phyloP scores from a whole-genome alignment of 2,329 filamentous ascomycete genomes.

The Aspergillus pseudonomiae region DNA sequence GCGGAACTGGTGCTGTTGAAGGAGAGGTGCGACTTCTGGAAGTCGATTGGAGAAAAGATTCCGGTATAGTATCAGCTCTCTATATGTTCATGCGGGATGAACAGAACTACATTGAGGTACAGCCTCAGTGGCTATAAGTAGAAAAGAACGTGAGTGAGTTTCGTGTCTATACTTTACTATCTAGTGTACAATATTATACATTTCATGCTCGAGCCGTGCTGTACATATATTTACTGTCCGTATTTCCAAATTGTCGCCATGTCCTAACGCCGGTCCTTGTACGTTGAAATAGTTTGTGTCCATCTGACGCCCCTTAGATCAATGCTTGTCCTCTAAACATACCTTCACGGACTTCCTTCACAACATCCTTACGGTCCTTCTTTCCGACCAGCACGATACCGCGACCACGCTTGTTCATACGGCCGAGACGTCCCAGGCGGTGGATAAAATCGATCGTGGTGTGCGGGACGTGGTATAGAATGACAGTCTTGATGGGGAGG shows the following conservation, averaged over 20 bases:
- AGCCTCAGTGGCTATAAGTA: not conserved
- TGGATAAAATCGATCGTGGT: slow-evolving; percentile 98
- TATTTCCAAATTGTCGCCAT: not conserved
- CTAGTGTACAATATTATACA: slow-evolving; percentile 17
- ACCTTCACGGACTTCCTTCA: slow-evolving; percentile 86
- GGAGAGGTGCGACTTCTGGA: slow-evolving; percentile 59
- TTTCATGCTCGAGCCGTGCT: slow-evolving; percentile 3
- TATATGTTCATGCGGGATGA: not conserved
- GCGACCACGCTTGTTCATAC: slow-evolving; percentile 87
- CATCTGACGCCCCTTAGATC: slow-evolving; percentile 53
- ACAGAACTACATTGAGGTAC: not conserved
- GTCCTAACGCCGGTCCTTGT: slow-evolving; percentile 12
- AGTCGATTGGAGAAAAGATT: slow-evolving; percentile 48
- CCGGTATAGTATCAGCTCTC: slow-evolving; percentile 43
- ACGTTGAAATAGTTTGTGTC: slow-evolving; percentile 2
- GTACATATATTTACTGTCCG: slow-evolving; percentile 2
- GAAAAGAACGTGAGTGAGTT: not conserved
- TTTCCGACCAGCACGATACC: slow-evolving; percentile 90
- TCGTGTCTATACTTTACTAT: slow-evolving; percentile 11
- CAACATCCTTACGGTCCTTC: slow-evolving; percentile 85
- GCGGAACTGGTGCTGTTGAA: slow-evolving; percentile 44
- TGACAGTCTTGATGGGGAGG: slow-evolving; percentile 83
- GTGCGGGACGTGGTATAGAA: slow-evolving; percentile 96
- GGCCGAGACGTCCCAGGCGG: slow-evolving; percentile 83
- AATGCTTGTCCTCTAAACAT: slow-evolving; percentile 82